Conservation (phyloP, 176 grass and related monocot genomes). For the Microstegium vimineum region DNA sequence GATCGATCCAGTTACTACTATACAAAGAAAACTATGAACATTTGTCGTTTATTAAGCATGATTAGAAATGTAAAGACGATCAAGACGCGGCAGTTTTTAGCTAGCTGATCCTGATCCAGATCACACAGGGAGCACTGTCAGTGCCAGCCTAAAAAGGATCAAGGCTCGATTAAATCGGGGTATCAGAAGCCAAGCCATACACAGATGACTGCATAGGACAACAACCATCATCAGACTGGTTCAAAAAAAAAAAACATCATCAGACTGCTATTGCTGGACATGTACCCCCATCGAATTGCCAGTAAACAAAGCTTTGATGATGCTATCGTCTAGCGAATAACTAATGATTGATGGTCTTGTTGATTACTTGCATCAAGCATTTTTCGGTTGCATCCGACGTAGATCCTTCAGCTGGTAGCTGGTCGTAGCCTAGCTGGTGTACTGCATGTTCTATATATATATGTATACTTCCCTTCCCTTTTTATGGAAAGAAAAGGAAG, state of each 20-base stretch:
- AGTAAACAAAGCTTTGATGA: neutral
- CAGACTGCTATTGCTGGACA: no score
- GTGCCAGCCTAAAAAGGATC: neutral
- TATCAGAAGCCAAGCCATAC: neutral
- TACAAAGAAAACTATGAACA: neutral
- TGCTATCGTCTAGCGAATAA: constrained; percentile 13
- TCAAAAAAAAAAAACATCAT: no score
- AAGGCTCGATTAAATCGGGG: neutral
- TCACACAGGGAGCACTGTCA: neutral
- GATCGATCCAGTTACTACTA: neutral
- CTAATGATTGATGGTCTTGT: constrained; percentile 23
- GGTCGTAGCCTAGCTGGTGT: constrained; percentile 11
- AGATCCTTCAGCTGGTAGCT: constrained; percentile 32
- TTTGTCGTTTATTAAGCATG: neutral
- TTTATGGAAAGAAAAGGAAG: neutral
- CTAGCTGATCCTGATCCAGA: neutral
- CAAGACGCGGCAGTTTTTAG: neutral
- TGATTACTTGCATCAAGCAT: constrained; percentile 8
- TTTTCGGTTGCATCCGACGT: constrained; percentile 40
- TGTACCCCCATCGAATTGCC: neutral
- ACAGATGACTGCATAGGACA: constrained; percentile 5
- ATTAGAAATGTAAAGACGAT: neutral
- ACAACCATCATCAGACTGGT: neutral
- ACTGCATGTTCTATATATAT: constrained; percentile 15
- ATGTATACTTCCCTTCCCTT: neutral